Evolutionary conservation across 768 basidiomycete species (phyloP), one percentile per base, ranked within the genome.

Genomic region (Lyophyllum semitale): DNA sequence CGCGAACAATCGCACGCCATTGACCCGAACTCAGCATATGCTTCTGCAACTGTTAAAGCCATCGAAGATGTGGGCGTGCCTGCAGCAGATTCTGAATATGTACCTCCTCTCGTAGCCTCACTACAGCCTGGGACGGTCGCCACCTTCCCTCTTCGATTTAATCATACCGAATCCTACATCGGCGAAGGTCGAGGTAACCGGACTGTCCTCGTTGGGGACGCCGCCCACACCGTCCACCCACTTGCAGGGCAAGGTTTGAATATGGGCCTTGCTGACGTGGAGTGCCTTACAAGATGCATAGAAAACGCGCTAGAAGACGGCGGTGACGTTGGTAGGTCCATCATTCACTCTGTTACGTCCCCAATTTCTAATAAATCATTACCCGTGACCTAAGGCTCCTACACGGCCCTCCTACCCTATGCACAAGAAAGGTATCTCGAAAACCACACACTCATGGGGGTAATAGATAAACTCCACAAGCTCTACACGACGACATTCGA

Each of bases 231-330:
- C 0, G 77, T 94, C 1, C 96, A 98, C 66, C 96, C 97, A 1
- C 83, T 98, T 25, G 96, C 95, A 0, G 97, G 97, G 2, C 96
- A 98, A 68, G 97, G 96, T 0, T 77, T 98, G 38, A 98, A 99
- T 69, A 75, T 96, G 66, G 97, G 96, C n/a, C 75, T 99, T 26
- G 88, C 78, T 1, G 96, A 99, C 67, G 92, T 88, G 2, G 81
- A 88, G 64, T 80, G 81, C 53, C 81, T 99, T 13, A 75, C 85
- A 0, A 76, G 79, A 44, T 84, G 84, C 60, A 83, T 98, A 33
- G 72, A 84, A 29, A 64, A 73, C 6, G 79, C 87, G 0, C 59
- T 89, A 18, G 60, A 64, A 12, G 69, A 76, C 1, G 96, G 96
- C 4, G 85, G 85, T 2, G 97, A 99, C 68, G 79, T 98, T 44